phyloP scores from a whole-genome alignment of 352 stramenopile species.

The Phytophthora cactorum region DNA sequence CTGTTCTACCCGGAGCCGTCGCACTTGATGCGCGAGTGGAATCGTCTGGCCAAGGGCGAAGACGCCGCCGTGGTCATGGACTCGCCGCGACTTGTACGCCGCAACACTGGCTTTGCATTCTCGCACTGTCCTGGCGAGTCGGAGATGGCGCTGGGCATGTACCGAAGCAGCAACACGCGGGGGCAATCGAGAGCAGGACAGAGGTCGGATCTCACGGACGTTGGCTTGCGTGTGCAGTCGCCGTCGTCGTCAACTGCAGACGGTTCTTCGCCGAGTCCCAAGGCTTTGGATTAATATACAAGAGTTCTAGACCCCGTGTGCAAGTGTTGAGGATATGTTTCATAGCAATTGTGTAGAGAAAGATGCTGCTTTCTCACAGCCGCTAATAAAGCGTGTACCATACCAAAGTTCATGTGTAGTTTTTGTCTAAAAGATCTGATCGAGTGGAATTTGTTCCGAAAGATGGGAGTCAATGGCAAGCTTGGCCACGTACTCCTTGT shows the following conservation, averaged over 20 bases:
- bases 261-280: conserved; percentile 58
- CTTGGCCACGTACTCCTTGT: conserved; percentile 82
- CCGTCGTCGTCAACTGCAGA: conserved; percentile 62
- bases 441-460: conserved; percentile 60
- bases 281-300: conserved; percentile 25
- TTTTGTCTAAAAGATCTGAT: conserved; percentile 62
- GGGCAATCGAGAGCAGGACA: conserved; percentile 20
- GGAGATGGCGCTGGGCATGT: conserved; percentile 70
- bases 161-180: conserved; percentile 37
- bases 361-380: conserved; percentile 25
- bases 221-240: conserved; percentile 41
- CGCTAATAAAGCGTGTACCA: conserved; percentile 43
- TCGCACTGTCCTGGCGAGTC: conserved; percentile 79
- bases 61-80: conserved; percentile 63
- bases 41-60: conserved; percentile 82
- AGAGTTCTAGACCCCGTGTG: conserved; percentile 10
- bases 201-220: conserved; percentile 42
- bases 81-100: conserved; percentile 79
- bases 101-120: conserved; percentile 89
- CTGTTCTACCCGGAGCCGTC: conserved; percentile 90
- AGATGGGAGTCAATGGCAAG: conserved; percentile 82
- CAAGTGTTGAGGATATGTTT: conserved; percentile 7
- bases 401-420: conserved; percentile 13
- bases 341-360: conserved; percentile 13
- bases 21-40: conserved; percentile 92